Base-by-base conservation (phyloP, 2,329 filamentous ascomycete genomes). In the Xylaria sp. region DNA sequence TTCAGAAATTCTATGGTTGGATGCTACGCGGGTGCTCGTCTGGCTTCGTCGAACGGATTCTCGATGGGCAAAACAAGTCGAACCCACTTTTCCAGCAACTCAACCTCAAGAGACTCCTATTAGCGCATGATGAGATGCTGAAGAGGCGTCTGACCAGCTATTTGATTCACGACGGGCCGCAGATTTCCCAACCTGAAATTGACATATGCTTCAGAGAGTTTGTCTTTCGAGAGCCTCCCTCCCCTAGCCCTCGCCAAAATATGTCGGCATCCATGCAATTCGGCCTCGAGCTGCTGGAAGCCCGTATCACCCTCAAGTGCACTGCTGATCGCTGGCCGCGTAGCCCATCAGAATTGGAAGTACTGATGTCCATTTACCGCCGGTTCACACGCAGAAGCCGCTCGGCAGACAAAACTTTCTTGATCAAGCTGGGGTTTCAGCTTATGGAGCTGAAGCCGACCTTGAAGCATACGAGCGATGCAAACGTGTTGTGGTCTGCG, bases 201-300 rank as follows among this genome's bases (percentile, higher is more conserved):
- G 54, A 60, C 15, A 41, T 66, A 15, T 46, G 52, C 48, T 57
- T 71, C 23, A 31, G n/a, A n/a, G 62, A 56, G 13, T 71, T 66
- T 48, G 23, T 65, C 52, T 71, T 33, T 39, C 48, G 54, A 15
- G 49, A 63, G 33, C 68, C 66, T 13, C 62, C 68, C 13, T 12
- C 8, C 23, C 68, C 66, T 8, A 39, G 66, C 10, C 58, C 62
- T 39, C 57, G 61, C 31, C 65, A 36, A 6, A 48, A 71, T 9
- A 66, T 68, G 57, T 71, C 68, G 7, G 52, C 54, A 54, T 68
- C 68, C 41, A 71, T 71, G 68, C 43, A 71, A 43, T 71, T 63
- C n/a, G 52, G 57, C 2, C 58, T 68, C 23, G 68, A 71, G 58
- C 39, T 71, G 39, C 58, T 71, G 1, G 28, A 68, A 48, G 68